Evolutionary conservation across 2,329 filamentous ascomycete genomes (phyloP), one percentile per base, ranked within the genome.

Genomic region (Pyricularia sp.): DNA sequence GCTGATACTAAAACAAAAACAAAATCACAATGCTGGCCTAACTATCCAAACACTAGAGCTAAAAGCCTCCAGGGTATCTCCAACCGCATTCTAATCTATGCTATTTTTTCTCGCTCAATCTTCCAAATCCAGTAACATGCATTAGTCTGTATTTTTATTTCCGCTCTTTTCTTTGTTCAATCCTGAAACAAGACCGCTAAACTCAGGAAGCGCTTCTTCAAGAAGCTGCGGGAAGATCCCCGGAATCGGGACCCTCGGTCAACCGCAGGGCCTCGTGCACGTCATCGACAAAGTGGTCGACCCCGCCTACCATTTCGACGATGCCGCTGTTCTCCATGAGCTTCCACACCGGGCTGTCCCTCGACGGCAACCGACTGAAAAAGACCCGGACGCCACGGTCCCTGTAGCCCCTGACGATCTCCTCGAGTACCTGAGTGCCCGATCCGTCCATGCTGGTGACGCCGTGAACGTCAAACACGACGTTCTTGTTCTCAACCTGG

Each of bases 391-490:
- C 93, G 0, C 90, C 91, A 4, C 90, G 84, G 42, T 91, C 85
- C n/a, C 89, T 83, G 77, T 98, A 98, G 33, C 83, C 85, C 65
- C 88, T 83, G 20, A 99, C 92, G 73, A 98, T 98, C 79, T 98
- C 95, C 65, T 88, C 86, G 2, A 99, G 83, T 0, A 98, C 94
- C 79, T 98, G 95, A 0, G 92, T 91, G 1, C 94, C 95, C 0
- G 93, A 97, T 6, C 93, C 95, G 76, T 99, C 95, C 74, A 99
- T 89, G 31, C 91, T 91, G 0, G 94, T 97, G 3, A 99, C 95
- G n/a, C 95, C 95, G 73, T 98, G 94, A 9, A 98, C 93, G 77
- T 99, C 95, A 75, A 99, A 98, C 71, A 99, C 93, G 78, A 99
- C 85, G 76, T 97, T 97, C 73, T 89, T 87, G 77, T 97, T 97